Evolutionary conservation across 257 asterid species (phyloP).

Genomic region (Thymus quinquecostatus): DNA sequence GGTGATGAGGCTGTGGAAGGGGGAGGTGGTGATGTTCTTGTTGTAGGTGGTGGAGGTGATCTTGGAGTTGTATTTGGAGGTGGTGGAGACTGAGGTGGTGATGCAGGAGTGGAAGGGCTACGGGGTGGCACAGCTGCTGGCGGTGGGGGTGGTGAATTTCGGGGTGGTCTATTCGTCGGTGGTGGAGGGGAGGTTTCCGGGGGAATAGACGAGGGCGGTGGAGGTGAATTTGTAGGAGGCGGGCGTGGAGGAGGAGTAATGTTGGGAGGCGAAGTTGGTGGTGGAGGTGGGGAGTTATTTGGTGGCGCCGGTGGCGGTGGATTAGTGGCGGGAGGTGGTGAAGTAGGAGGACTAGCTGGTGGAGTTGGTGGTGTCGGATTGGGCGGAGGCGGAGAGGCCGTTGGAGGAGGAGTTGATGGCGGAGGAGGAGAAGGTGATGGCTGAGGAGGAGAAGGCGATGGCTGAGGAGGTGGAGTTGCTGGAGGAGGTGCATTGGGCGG

Average conservation of each 20-base stretch:
- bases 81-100: slow-evolving; percentile 50
- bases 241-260: slow-evolving; percentile 49
- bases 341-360: slow-evolving; percentile 36
- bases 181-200: slow-evolving; percentile 55
- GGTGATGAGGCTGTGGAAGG: slow-evolving; percentile 38
- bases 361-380: slow-evolving; percentile 41
- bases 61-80: slow-evolving; percentile 34
- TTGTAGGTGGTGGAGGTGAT: slow-evolving; percentile 46
- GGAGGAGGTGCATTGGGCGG: slow-evolving; percentile 37
- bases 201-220: slow-evolving; percentile 41
- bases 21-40: slow-evolving; percentile 39
- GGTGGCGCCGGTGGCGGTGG: slow-evolving; percentile 42
- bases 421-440: slow-evolving; percentile 30
- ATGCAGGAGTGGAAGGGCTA: slow-evolving; percentile 45
- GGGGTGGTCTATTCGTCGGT: slow-evolving; percentile 44
- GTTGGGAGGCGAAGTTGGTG: slow-evolving; percentile 36
- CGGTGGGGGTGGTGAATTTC: slow-evolving; percentile 41
- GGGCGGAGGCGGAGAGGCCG: slow-evolving; percentile 40
- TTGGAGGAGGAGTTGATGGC: slow-evolving; percentile 43
- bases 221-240: slow-evolving; percentile 35
- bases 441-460: slow-evolving; percentile 28
- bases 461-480: slow-evolving; percentile 22
- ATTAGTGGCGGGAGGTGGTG: slow-evolving; percentile 35
- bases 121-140: slow-evolving; percentile 42
- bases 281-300: slow-evolving; percentile 38